Evolutionary conservation across 1,284 basidiomycete genomes (phyloP), one percentile per base, ranked within the genome.

Genomic region (Cryptococcus amylolentus): DNA sequence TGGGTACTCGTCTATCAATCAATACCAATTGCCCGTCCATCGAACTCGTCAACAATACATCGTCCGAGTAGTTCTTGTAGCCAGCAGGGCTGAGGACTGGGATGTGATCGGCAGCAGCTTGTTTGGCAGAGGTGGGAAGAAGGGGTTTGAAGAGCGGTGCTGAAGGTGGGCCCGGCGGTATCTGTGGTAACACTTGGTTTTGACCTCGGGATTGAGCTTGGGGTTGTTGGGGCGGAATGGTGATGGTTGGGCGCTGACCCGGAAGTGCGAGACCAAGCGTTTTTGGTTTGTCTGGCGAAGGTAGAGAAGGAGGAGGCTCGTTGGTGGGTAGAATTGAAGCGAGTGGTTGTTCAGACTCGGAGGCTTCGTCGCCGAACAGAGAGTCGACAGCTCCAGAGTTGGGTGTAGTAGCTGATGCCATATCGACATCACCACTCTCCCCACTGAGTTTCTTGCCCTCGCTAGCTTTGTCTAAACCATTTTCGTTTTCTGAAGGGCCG

Each of bases 11-110:
- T 63, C 86, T 83, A 71, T 98, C 95, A 87, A 93, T 95, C 7
- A 98, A 75, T 39, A 94, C 84, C 18, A 96, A 84, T 71, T 96
- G 91, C 0, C 96, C 95, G 65, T 97, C 93, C 61, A 97, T 88
- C 8, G 87, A 88, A 27, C 88, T 87, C 4, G 91, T 93, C 82
- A 98, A 83, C 43, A 98, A 76, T 40, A 96, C 77, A 71, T 98
- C 90, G 4, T 86, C 80, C 26, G 91, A 94, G 75, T 87, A 91
- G 16, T 81, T 77, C 23, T 81, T 72, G 66, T 86, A 90, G 7
- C 78, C 80, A 12, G 80, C 69, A 0, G 83, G 77, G 61, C 88
- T 84, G 35, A 94, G 78, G 10, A 71, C 49, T 0, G 71, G 73
- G 6, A 77, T 69, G 37, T 60, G 53, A 16, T 65, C 55, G 42